Evolutionary conservation across 1,284 basidiomycete species (phyloP), one percentile per base, ranked within the genome.

Genomic region (Ustilago esculenta): DNA sequence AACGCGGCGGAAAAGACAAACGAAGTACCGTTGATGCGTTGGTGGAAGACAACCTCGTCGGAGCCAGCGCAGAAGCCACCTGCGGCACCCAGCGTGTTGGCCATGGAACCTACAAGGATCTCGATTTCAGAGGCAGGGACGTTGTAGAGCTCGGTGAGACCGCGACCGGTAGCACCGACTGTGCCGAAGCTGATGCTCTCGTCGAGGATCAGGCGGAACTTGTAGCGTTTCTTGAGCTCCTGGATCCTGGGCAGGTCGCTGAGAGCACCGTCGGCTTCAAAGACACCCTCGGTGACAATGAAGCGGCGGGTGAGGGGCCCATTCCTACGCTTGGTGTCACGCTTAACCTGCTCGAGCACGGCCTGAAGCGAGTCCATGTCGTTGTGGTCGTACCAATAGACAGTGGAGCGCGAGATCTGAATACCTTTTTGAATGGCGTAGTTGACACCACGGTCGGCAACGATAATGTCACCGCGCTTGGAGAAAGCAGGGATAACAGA

Each of bases 391-490:
- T 89, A 98, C 93, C 93, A 98, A 54, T 75, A 88, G 43, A 98
- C 88, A 1, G 90, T 94, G 18, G 90, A 93, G 45, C 96, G 90
- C 29, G 91, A 93, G 66, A 98, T 92, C 83, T 97, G 91, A 27
- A 98, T 88, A n/a, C 94, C 96, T 83, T 95, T 96, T 83, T 98
- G 94, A 65, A 98, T 92, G 20, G 92, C 89, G 83, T 98, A 94
- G 83, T 92, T 96, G 75, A 95, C 90, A 35, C 90, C 89, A 25
- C 92, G 88, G 82, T 99, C 96, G 3, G 93, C 94, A n/a, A 99
- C 91, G 79, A 99, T 95, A 76, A 98, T 89, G 79, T 99, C 96
- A 4, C 94, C 94, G 69, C 96, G 90, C 83, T 99, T 99, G 85
- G 91, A 92, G 82, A 98, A 99, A 1, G 95, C 92, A 0, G 95